Base-by-base conservation (phyloP, 2,329 filamentous ascomycete genomes). In the Chaetomiaceae sp. region DNA sequence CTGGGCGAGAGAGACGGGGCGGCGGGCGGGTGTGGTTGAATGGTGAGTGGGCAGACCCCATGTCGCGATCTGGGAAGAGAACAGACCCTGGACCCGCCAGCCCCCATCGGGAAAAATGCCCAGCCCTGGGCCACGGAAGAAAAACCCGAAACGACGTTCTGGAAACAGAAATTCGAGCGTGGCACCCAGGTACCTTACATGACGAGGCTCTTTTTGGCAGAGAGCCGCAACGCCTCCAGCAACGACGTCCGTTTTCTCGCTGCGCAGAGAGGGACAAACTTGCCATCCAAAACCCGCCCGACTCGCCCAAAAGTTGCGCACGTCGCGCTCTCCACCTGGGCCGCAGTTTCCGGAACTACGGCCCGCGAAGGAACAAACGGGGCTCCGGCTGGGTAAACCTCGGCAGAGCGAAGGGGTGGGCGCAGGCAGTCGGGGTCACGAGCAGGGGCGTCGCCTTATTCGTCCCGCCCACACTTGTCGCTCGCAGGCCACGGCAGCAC, bases 331-430 rank as follows among this genome's bases (percentile, higher is more conserved):
- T 39, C 49, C 47, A 52, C 53, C 51, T 40, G 38, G 39, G 22
- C 25, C 38, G 15, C 23, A 17, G 29, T 56, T 54, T 45, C 44
- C 58, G 58, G 58, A 56, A 50, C 6, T 39, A 29, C 58, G 58
- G 58, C 44, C 58, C 58, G 58, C 25, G 42, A 51, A 49, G 47
- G 42, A 45, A 38, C 46, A 49, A 51, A 46, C 46, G 31, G 51
- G 23, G n/a, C 38, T n/a, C 51, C 51, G 55, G 48, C 58, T 56
- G 58, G 58, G 39, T 56, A 58, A 60, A 60, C 58, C 40, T 60
- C 58, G 58, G 58, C 22, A 36, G 23, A 54, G 36, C 6, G 27
- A n/a, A 37, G 45, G 48, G 23, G 53, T 39, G 53, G 44, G 11
- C n/a, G n/a, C 15, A 39, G 9, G n/a, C 20, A 52, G 42, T 42